Evolutionary conservation across 208 protist species (phyloP), one percentile per base, ranked within the genome.

Genomic region (Acanthamoeba polyphaga): DNA sequence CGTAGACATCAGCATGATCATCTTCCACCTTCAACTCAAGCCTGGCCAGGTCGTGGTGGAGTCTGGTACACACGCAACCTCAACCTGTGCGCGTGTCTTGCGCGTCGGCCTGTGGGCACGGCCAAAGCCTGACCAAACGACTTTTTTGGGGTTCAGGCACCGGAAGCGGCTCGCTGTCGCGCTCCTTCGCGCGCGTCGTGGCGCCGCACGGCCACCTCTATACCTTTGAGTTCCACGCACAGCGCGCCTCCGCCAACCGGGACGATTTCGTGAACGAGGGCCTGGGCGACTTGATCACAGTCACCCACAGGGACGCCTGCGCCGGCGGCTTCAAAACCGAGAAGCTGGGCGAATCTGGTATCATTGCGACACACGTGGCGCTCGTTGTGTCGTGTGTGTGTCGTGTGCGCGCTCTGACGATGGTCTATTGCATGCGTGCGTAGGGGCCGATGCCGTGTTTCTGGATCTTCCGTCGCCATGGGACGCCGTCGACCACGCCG

Each of bases 201-300:
- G 95, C 84, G 51, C 97, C 97, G 43, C 74, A 66, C 3, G 97
- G 98, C 32, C 96, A 96, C 62, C 49, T 98, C 8, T 96, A 97
- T 88, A 98, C 98, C 38, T 98, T 98, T 96, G 98, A 98, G 72
- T 98, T 97, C 78, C 96, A 98, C 93, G 95, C 96, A 74, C 68
- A 96, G 76, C 80, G 98, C 34, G 97, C 95, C 53, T 1, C 51
- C 12, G 72, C 80, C 29, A 24, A 46, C 9, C 96, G 97, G 27
- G 64, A 29, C 38, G 96, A 98, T 29, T 98, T 98, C 68, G 68
- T 22, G 32, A 74, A 76, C 6, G 96, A 96, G 92, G 93, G 96
- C 17, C 60, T 98, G 10, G 84, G 64, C 24, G 8, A 97, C 32
- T 49, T 96, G 9, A 95, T 98, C 22, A 97, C 95, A 10, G 92